Base-by-base conservation (phyloP, 345 rosid species). In the Gossypium sturtianum region DNA sequence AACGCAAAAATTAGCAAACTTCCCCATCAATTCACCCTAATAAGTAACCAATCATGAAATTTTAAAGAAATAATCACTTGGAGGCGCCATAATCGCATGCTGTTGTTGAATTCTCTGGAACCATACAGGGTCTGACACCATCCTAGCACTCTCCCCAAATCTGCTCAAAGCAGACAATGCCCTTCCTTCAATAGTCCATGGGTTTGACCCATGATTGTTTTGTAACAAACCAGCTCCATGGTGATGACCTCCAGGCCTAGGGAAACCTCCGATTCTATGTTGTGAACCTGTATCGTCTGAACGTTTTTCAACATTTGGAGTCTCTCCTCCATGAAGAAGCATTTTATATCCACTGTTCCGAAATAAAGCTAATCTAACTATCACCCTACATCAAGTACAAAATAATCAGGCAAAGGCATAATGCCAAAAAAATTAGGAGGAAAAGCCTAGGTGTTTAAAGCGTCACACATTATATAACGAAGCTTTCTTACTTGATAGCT, bases 291-390 rank as follows among this genome's bases (percentile, higher is more conserved):
- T 62, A 76, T 74, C 43, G 45, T 84, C 81, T 16, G 75, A 54
- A 69, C 77, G 73, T 71, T 83, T 82, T 75, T 86, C 95, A 43
- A 78, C 80, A 75, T 90, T 96, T 77, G 88, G 88, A 48, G 87
- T 89, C 80, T 88, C 93, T 27, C 97, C 97, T 38, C 99, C 98
- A 74, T 93, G 94, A 69, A 93, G 87, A 83, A 93, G 91, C 97
- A 96, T 96, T 87, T 80, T 91, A 80, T 90, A 96, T 47, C 97
- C 97, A 61, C 92, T 84, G 72, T 86, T 80, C 66, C 83, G 83
- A 74, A 96, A 89, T 85, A 87, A 75, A 27, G 93, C 91, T 84
- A 96, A 83, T 77, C 97, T 87, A 67, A 87, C 81, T 9, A 87
- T 52, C 59, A 91, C 87, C 93, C 98, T 96, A 69, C 66, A 78